These are phyloP conservation scores for Cyberlindnera xylosilytica DNA, from an alignment of 805 yeast species.

Conservation along the genomic window DNA sequence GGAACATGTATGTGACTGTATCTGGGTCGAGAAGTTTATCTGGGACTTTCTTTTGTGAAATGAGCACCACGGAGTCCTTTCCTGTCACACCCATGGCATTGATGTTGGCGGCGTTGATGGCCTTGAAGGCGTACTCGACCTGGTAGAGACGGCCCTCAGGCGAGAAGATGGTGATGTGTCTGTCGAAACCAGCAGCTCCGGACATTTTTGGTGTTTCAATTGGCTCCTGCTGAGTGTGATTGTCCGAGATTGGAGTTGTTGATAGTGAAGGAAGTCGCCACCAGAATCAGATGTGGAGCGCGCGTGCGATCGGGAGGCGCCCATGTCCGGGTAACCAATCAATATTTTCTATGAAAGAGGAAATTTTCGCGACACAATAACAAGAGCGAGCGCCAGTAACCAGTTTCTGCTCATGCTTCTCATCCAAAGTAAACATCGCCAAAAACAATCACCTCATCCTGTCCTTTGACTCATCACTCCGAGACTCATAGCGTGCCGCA, in stretches of 20 bases:
- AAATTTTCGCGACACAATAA: conserved; percentile 1
- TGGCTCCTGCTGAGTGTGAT: too few species aligned
- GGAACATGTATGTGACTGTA: conserved; percentile 84
- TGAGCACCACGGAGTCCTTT: conserved; percentile 78
- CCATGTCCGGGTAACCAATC: conserved; percentile 2
- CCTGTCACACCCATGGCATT: conserved; percentile 89
- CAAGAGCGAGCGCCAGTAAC: neutral
- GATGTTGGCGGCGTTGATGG: conserved; percentile 88
- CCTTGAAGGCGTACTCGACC: conserved; percentile 97
- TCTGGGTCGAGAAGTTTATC: conserved; percentile 87
- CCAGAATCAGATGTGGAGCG: neutral
- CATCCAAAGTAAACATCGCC: too few species aligned
- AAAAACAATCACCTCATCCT: too few species aligned
- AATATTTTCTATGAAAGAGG: neutral
- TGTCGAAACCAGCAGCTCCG: conserved; percentile 89
- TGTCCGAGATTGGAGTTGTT: too few species aligned
- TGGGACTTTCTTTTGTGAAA: conserved; percentile 94
- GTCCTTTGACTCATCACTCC: too few species aligned
- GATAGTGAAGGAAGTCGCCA: neutral
- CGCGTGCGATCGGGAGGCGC: neutral
- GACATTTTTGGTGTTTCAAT: conserved; percentile 36
- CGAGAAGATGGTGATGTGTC: conserved; percentile 97
- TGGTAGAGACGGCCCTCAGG: conserved; percentile 98
- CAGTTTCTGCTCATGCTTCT: neutral
- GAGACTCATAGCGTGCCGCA: too few species aligned